Evolutionary conservation across 176 grass and related monocot genomes (phyloP).

Genomic region (Ampelocalamus luodianensis): DNA sequence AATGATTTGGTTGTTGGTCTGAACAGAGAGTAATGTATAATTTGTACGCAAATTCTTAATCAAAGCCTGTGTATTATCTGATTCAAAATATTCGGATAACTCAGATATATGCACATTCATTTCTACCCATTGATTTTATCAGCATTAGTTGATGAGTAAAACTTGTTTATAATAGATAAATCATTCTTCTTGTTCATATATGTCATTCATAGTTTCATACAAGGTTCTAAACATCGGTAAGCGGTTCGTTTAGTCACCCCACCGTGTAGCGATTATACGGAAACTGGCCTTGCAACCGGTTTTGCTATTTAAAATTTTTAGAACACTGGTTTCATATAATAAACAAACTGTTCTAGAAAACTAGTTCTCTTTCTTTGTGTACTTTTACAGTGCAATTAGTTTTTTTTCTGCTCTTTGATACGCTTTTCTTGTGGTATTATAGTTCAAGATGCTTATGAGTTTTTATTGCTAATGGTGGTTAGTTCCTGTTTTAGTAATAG

Average conservation of each 20-base stretch:
- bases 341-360: not conserved
- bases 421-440: conserved; percentile 3
- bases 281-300: no score
- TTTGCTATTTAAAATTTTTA: no score
- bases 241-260: no score
- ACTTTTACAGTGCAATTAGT: not conserved
- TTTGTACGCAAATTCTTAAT: not conserved
- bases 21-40: not conserved
- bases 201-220: not conserved
- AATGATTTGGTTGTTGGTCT: not conserved
- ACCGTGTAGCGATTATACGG: no score
- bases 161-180: not conserved
- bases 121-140: not conserved
- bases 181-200: not conserved
- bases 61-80: not conserved
- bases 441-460: conserved; percentile 9
- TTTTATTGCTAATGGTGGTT: not conserved
- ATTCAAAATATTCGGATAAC: not conserved
- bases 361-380: not conserved
- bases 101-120: not conserved
- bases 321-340: not conserved
- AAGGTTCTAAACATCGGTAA: no score
- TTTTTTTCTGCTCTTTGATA: not conserved
- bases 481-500: conserved; percentile 18
- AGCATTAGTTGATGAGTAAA: not conserved